A percentile compares a stretch with the other conserved stretches of the same genome.
phyloP scores from a whole-genome alignment of 495 filamentous ascomycete species.

The Neurospora sp. region DNA sequence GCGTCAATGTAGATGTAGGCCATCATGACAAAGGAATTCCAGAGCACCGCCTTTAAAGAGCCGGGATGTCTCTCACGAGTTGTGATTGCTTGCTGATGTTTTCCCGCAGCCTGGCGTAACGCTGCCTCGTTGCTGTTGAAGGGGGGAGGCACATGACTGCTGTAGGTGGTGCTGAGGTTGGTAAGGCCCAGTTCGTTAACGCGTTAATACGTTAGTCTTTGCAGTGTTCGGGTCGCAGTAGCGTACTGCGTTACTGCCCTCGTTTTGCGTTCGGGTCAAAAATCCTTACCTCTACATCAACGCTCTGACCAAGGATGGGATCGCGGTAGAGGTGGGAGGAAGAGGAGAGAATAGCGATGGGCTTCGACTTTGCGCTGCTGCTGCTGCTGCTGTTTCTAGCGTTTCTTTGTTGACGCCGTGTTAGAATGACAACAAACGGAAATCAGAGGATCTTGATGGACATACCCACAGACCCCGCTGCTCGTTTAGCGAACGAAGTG shows the following conservation, averaged over 20 bases:
- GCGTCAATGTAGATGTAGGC: no score
- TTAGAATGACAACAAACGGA: not conserved
- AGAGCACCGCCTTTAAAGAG: no score
- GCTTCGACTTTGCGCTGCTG: not conserved
- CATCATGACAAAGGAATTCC: no score
- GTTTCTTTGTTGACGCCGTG: not conserved
- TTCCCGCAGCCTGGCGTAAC: not conserved
- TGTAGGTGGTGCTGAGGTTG: not conserved
- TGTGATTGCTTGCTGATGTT: not conserved
- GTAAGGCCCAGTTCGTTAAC: not conserved
- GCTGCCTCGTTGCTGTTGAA: not conserved
- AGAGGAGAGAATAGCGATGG: not conserved
- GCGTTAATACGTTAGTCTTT: no score
- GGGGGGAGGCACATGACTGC: not conserved
- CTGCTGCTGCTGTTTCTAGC: not conserved
- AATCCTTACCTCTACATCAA: not conserved
- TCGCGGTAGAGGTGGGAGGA: not conserved
- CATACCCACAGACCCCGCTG: not conserved
- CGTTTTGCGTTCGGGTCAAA: no score
- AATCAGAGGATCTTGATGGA: not conserved
- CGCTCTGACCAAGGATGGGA: not conserved
- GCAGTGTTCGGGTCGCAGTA: no score
- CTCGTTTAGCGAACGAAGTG: not conserved
- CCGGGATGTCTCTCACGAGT: not conserved
- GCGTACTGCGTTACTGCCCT: no score